These are phyloP conservation scores for Calonectria honghensis DNA, from an alignment of 2,329 filamentous ascomycete genomes.

Conservation along the genomic window DNA sequence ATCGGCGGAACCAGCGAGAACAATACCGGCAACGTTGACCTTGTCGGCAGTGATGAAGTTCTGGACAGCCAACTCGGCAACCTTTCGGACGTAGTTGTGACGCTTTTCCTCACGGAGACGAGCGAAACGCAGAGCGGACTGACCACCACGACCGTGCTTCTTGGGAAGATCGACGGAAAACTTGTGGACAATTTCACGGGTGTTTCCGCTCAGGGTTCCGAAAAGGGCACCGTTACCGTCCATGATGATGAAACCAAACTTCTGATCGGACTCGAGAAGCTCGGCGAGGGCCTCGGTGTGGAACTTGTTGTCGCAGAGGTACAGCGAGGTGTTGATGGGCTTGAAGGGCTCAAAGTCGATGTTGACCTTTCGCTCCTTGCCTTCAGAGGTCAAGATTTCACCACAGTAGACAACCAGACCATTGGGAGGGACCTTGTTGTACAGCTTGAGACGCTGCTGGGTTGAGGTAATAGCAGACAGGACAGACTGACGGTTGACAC, in stretches of 20 bases:
- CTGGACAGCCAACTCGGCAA: constrained; percentile 97
- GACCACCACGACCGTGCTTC: constrained; percentile 99
- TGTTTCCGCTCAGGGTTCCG: constrained; percentile 97
- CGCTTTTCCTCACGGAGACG: constrained; percentile 99
- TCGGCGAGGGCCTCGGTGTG: constrained; percentile 98
- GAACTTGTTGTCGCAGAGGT: constrained; percentile 99
- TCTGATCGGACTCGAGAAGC: constrained; percentile 98
- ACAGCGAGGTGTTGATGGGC: constrained; percentile 99
- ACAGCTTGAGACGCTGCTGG: constrained; percentile 98
- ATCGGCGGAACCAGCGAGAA: constrained; percentile 96
- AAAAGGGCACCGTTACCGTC: constrained; percentile 99
- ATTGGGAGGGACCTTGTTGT: constrained; percentile 99
- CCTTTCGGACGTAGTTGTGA: constrained; percentile 99
- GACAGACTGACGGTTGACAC: constrained; percentile 98
- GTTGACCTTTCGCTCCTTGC: constrained; percentile 99
- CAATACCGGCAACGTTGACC: constrained; percentile 96
- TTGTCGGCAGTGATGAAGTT: constrained; percentile 99
- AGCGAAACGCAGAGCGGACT: constrained; percentile 98
- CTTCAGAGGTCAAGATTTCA: constrained; percentile 99
- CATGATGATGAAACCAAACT: constrained; percentile 99
- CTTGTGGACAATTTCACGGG: constrained; percentile 96
- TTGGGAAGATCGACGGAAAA: constrained; percentile 99
- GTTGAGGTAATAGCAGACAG: constrained; percentile 99
- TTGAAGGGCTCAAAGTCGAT: constrained; percentile 99
- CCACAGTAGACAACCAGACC: constrained; percentile 99